Evolutionary conservation across 495 filamentous ascomycete genomes (phyloP).

Genomic region (Lasiosphaeris hirsuta): DNA sequence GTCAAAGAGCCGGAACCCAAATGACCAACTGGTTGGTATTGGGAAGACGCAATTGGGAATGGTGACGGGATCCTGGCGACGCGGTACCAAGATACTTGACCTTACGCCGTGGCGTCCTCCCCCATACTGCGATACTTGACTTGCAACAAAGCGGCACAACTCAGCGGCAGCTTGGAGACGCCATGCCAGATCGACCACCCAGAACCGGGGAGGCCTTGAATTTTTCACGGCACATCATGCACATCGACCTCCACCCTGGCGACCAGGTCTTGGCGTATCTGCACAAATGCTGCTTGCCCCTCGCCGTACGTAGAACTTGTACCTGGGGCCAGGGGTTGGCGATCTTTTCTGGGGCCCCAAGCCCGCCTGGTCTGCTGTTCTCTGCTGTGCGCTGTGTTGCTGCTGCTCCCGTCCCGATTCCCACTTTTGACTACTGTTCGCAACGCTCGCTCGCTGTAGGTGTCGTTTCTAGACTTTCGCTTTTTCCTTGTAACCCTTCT

Average conservation of each 20-base stretch:
- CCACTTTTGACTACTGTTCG: conserved; percentile 11
- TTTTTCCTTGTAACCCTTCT: conserved; percentile 26
- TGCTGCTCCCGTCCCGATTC: background rate
- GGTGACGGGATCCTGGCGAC: too few relatives aligned
- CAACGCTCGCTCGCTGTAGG: conserved; percentile 5
- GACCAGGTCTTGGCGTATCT: conserved; percentile 9
- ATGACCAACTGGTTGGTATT: too few relatives aligned
- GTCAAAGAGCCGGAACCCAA: too few relatives aligned
- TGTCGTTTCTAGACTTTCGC: conserved; percentile 21
- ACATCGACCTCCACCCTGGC: conserved; percentile 11
- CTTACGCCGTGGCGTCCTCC: too few relatives aligned
- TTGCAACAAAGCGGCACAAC: conserved; percentile 7
- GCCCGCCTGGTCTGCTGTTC: conserved; percentile 10
- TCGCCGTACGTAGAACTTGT: conserved; percentile 6
- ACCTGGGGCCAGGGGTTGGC: background rate
- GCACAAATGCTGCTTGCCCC: background rate
- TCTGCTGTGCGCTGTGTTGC: conserved; percentile 16
- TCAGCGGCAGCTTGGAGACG: conserved; percentile 2
- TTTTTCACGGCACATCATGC: conserved; percentile 33
- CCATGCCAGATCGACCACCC: conserved; percentile 17
- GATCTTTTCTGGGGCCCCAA: conserved; percentile 4
- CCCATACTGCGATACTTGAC: background rate
- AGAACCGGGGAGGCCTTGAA: conserved; percentile 23
- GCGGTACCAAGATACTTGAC: too few relatives aligned
- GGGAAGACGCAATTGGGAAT: too few relatives aligned